phyloP scores from a whole-genome alignment of 192 early-diverging fungal species.

The Polychytrium aggregatum region DNA sequence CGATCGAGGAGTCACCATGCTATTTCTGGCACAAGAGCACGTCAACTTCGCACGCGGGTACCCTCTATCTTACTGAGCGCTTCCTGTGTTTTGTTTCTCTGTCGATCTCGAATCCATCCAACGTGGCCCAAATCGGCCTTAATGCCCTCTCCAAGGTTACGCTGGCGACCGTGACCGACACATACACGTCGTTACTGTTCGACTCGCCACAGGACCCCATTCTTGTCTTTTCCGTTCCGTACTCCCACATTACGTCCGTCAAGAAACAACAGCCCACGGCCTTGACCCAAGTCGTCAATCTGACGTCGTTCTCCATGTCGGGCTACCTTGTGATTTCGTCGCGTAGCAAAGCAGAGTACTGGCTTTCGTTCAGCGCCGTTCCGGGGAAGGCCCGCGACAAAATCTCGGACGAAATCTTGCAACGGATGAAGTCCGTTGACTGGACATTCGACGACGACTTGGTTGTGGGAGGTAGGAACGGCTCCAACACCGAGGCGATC shows the following conservation, averaged over 20 bases:
- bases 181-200: constrained; percentile 30
- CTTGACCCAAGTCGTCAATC: constrained; percentile 17
- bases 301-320: constrained; percentile 23
- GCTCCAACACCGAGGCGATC: constrained; percentile 7
- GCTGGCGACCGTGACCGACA: not conserved
- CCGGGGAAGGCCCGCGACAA: constrained; percentile 27
- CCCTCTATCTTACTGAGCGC: constrained; percentile 34
- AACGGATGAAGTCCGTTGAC: constrained; percentile 33
- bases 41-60: constrained; percentile 16
- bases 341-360: constrained; percentile 25
- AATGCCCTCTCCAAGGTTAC: not conserved
- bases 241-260: constrained; percentile 35
- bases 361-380: constrained; percentile 24
- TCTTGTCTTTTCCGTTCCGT: constrained; percentile 24
- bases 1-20: constrained; percentile 28
- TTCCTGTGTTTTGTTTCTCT: constrained; percentile 32
- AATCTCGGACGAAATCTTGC: constrained; percentile 20
- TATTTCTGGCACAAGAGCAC: constrained; percentile 22
- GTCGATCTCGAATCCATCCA: too few species aligned
- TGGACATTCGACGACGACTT: constrained; percentile 36
- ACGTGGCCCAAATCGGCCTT: constrained; percentile 1
- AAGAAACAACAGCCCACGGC: constrained; percentile 35
- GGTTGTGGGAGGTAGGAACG: constrained; percentile 27
- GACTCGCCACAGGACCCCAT: constrained; percentile 20
- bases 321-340: constrained; percentile 36